Percentiles rank a stretch among this genome's conserved stretches.
Conservation (phyloP, 2,329 filamentous ascomycete genomes). For the Rhexocercosporidium sp. region DNA sequence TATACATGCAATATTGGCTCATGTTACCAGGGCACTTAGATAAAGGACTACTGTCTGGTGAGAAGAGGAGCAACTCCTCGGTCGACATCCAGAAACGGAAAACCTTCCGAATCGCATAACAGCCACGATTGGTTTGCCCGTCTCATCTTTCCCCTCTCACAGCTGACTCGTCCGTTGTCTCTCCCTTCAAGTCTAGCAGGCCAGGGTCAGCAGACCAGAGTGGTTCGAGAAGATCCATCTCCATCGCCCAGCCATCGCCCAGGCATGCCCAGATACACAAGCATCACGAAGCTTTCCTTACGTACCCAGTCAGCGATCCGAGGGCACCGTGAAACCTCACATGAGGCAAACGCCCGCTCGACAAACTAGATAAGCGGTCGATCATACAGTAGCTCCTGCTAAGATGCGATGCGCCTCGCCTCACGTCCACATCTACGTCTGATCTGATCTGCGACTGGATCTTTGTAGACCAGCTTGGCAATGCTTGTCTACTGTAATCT, state of each 20-base stretch:
- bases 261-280: background rate
- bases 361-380: slow-evolving; percentile 5
- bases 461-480: slow-evolving; percentile 13
- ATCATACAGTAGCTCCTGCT: slow-evolving; percentile 16
- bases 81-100: background rate
- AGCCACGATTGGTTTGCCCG: slow-evolving; percentile 30
- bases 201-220: too few species aligned
- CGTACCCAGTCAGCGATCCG: background rate
- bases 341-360: background rate
- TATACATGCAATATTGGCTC: slow-evolving; percentile 14
- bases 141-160: slow-evolving; percentile 27
- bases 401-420: slow-evolving; percentile 2
- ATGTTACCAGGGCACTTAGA: background rate
- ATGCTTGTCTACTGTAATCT: slow-evolving; percentile 8
- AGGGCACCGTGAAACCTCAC: slow-evolving; percentile 4
- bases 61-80: background rate
- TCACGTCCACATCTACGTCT: too few species aligned
- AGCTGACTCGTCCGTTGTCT: slow-evolving; percentile 11
- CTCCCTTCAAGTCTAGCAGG: background rate
- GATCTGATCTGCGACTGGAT: slow-evolving; percentile 14
- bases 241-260: background rate
- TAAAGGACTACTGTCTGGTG: background rate
- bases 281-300: slow-evolving; percentile 15
- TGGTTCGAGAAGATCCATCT: background rate
- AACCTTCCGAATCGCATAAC: slow-evolving; percentile 20